A percentile compares a stretch with the other conserved stretches of the same genome.
Evolutionary conservation across 2,329 filamentous ascomycete genomes (phyloP).

Genomic region (Epichloe sp.): DNA sequence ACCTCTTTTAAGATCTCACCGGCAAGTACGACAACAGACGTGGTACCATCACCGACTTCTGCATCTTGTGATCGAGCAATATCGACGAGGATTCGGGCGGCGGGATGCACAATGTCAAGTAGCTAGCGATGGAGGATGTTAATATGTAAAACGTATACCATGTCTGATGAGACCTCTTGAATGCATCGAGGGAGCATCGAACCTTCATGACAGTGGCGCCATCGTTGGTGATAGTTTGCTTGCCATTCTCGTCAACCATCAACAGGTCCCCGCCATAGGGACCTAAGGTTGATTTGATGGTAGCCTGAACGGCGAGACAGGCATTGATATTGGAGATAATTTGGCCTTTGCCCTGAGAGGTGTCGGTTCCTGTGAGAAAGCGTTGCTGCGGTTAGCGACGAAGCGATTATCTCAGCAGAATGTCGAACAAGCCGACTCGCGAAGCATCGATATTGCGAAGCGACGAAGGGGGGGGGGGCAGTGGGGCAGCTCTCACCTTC

Average conservation of each 20-base stretch:
- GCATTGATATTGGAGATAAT: slow-evolving; percentile 98
- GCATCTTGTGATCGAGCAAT: slow-evolving; percentile 98
- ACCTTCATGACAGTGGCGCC: slow-evolving; percentile 99
- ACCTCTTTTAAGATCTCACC: slow-evolving; percentile 96
- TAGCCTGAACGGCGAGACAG: slow-evolving; percentile 87
- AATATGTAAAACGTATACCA: not conserved
- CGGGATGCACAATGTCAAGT: slow-evolving; percentile 95
- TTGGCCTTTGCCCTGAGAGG: slow-evolving; percentile 93
- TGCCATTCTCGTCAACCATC: slow-evolving; percentile 90
- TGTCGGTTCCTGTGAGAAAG: slow-evolving; percentile 64
- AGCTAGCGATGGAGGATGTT: slow-evolving; percentile 40
- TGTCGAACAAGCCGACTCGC: not conserved
- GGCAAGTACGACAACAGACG: slow-evolving; percentile 92
- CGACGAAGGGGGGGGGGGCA: slow-evolving; percentile 11
- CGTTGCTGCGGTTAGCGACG: not conserved
- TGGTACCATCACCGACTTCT: slow-evolving; percentile 96
- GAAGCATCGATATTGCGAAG: slow-evolving; percentile 6
- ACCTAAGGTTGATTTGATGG: slow-evolving; percentile 89
- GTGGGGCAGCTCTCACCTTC: slow-evolving; percentile 56
- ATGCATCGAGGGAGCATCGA: slow-evolving; percentile 8
- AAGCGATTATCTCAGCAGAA: not conserved
- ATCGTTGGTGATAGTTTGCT: slow-evolving; percentile 97
- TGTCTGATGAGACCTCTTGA: not conserved
- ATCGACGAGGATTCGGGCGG: slow-evolving; percentile 91
- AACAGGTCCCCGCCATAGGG: slow-evolving; percentile 94